A percentile compares a stretch with the other conserved stretches of the same genome.
Evolutionary conservation across 2,329 filamentous ascomycete species (phyloP).

Genomic region (Fusarium miscanthi): DNA sequence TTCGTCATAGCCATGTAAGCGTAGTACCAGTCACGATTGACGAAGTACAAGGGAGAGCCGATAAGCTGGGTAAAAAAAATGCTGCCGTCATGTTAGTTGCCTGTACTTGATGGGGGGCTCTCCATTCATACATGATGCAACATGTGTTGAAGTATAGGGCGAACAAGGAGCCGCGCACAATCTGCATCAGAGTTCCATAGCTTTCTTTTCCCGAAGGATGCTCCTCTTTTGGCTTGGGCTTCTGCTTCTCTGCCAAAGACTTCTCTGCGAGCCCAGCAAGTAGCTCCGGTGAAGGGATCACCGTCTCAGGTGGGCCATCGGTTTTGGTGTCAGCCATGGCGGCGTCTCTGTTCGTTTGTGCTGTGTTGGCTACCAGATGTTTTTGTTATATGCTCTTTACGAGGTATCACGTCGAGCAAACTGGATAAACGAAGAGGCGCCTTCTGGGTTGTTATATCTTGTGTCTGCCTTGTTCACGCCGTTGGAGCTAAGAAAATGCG

Average conservation of each 20-base stretch:
- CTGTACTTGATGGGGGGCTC: background rate
- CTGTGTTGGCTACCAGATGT: constrained; percentile 6
- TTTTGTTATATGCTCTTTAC: background rate
- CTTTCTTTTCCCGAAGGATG: constrained; percentile 68
- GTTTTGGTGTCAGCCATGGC: constrained; percentile 44
- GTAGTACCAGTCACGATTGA: constrained; percentile 83
- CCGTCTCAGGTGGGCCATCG: constrained; percentile 38
- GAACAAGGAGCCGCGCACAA: constrained; percentile 64
- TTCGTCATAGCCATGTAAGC: constrained; percentile 90
- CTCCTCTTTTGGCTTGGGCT: constrained; percentile 19
- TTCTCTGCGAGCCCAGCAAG: constrained; percentile 39
- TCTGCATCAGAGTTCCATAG: constrained; percentile 62
- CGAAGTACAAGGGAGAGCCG: constrained; percentile 78
- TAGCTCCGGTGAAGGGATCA: constrained; percentile 48
- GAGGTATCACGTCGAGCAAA: background rate
- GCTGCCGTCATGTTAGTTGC: constrained; percentile 51
- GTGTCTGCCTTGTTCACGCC: constrained; percentile 11
- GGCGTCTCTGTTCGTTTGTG: background rate
- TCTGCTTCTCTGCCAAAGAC: constrained; percentile 13
- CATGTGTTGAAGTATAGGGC: constrained; percentile 63
- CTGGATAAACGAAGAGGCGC: constrained; percentile 2
- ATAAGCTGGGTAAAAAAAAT: constrained; percentile 79
- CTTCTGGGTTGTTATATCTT: constrained; percentile 25
- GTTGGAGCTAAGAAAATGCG: constrained; percentile 17
- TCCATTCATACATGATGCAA: constrained; percentile 63